Base-by-base conservation (phyloP, 192 early-diverging fungal genomes). In the Coemansia guatemalensis region DNA sequence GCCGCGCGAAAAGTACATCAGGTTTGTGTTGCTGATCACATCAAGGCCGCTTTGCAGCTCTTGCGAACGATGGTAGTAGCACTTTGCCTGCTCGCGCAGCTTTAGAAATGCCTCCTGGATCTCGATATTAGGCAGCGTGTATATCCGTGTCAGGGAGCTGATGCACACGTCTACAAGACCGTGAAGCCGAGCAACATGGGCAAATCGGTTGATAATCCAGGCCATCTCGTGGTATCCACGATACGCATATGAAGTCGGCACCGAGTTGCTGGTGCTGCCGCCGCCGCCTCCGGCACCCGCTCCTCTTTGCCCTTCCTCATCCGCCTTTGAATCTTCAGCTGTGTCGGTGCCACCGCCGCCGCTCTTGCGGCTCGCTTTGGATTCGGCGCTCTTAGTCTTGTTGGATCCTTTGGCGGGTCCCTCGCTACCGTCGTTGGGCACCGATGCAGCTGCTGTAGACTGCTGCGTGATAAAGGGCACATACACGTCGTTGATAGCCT, bases 151-250 rank as follows among this genome's bases (percentile, higher is more conserved):
- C 33, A 99, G 84, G 26, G 87, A 90, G 48, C 82, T 88, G 64
- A 94, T 90, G 72, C 95, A 98, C 11, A 99, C 96, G 47, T 98
- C 94, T 5, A 90, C 87, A 20, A 99, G 83, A n/a, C 89, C 87
- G 68, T 99, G 98, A 60, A 96, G 93, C 1, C 98, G 83, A 5
- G 96, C 94, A 32, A 97, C 92, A 51, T 96, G 93, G 4, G 98
- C 96, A 74, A 99, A 99, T 41, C 96, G 85, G 69, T 99, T 99
- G 82, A 98, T 99, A 27, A 97, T 99, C 98, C 98, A 99, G 4
- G 98, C 98, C 27, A 96, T 99, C 74, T 99, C 96, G 75, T 99
- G 98, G 75, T 95, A 96, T 23, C 98, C 98, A 21, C 96, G 89
- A 74, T 95, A 98, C 0, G 95, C 94, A 64, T 90, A 93, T 30